Conservation (phyloP, 352 stramenopile species). For the Phytophthora syringae region DNA sequence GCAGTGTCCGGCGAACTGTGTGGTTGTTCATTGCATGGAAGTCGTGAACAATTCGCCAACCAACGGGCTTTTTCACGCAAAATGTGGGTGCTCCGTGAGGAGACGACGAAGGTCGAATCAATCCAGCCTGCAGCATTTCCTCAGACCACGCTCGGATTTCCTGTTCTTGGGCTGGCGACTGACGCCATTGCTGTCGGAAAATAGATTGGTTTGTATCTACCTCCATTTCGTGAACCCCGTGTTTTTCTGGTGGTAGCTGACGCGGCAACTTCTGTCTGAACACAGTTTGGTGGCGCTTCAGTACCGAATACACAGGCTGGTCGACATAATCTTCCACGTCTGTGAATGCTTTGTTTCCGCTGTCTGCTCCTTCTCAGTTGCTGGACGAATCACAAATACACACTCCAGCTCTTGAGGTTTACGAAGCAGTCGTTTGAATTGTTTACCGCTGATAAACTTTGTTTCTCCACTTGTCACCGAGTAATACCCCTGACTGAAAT, state of each 20-base stretch:
- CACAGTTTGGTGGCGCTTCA: not conserved
- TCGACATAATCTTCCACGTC: slow-evolving; percentile 1
- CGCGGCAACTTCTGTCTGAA: not conserved
- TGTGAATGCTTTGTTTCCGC: not conserved
- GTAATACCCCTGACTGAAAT: not conserved
- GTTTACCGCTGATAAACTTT: not conserved
- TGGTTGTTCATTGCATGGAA: slow-evolving; percentile 20
- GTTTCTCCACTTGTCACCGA: not conserved
- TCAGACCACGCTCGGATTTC: not conserved
- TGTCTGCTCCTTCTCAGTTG: slow-evolving; percentile 15
- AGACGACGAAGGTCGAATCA: not conserved
- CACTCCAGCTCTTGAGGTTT: not conserved
- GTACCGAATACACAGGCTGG: not conserved
- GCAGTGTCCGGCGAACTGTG: slow-evolving; percentile 6
- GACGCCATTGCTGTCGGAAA: not conserved
- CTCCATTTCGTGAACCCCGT: not conserved
- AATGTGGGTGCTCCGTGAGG: not conserved
- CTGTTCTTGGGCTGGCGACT: not conserved
- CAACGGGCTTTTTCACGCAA: slow-evolving; percentile 1
- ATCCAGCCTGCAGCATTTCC: not conserved
- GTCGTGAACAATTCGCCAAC: slow-evolving; percentile 37
- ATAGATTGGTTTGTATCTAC: not conserved
- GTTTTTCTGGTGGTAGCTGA: not conserved
- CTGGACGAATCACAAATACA: slow-evolving; percentile 3
- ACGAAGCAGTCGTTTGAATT: not conserved